A percentile compares a stretch with the other conserved stretches of the same genome.
Evolutionary conservation across 1,139 yeast genomes (phyloP).

Genomic region (Fermentozyma sake): DNA sequence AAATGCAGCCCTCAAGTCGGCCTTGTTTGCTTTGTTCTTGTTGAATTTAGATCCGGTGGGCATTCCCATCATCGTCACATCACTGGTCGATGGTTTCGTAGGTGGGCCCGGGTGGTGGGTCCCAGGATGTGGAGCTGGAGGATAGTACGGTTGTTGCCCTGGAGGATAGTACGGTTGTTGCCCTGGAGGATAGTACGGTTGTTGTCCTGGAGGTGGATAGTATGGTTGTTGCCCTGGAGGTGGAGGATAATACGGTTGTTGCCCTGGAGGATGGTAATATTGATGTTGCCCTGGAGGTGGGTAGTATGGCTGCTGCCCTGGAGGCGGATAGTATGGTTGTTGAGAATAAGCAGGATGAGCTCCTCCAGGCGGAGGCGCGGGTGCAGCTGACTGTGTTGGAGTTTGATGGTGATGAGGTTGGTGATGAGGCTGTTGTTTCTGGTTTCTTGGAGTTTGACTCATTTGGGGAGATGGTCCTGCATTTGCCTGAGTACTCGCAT

Average conservation of each 20-base stretch:
- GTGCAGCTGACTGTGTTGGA: conserved; percentile 2
- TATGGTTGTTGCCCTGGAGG: conserved; percentile 4
- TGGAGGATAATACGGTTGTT: conserved; percentile 4
- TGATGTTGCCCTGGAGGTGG: conserved; percentile 4
- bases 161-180: conserved; percentile 6
- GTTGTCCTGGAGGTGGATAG: conserved; percentile 6
- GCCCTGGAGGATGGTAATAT: conserved; percentile 5
- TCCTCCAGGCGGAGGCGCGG: conserved; percentile 1
- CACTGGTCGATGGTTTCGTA: conserved; percentile 21
- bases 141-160: conserved; percentile 12
- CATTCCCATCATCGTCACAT: conserved; percentile 33
- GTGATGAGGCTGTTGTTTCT: too few species aligned
- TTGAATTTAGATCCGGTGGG: conserved; percentile 32
- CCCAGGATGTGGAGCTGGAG: conserved; percentile 12
- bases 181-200: conserved; percentile 14
- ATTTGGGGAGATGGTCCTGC: too few species aligned
- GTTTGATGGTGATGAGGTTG: too few species aligned
- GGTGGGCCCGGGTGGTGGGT: conserved; percentile 10
- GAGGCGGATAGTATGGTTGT: conserved; percentile 3
- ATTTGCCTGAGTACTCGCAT: too few species aligned
- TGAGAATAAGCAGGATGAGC: conserved; percentile 1
- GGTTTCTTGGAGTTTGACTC: too few species aligned
- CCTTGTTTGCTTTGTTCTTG: conserved; percentile 36
- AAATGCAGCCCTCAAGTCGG: conserved; percentile 39
- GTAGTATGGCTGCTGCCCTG: conserved; percentile 1